phyloP scores from a whole-genome alignment of 2,329 filamentous ascomycete species.

The Ophiocordyceps sinensis region DNA sequence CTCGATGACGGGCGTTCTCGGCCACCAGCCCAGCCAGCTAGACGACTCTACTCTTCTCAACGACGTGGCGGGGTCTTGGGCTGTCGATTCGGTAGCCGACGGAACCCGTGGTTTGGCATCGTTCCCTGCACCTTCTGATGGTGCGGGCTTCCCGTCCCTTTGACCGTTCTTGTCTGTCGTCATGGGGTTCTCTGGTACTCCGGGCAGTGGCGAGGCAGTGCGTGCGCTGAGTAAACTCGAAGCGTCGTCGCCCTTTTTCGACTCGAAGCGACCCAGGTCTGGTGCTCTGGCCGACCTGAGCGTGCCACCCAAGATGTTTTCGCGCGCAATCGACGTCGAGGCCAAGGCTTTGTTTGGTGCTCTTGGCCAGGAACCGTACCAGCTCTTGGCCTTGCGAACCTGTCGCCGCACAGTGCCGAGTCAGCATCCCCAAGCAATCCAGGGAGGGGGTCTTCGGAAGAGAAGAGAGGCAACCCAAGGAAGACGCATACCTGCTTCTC shows the following conservation, averaged over 20 bases:
- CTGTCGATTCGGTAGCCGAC: background rate
- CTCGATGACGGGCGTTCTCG: conserved; percentile 8
- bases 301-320: conserved; percentile 45
- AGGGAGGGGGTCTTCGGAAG: background rate
- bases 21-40: conserved; percentile 43
- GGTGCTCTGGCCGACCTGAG: conserved; percentile 28
- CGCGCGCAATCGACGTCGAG: conserved; percentile 44
- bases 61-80: conserved; percentile 1
- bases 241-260: conserved; percentile 20
- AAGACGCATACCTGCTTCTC: conserved; percentile 4
- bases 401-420: conserved; percentile 9
- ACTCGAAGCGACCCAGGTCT: conserved; percentile 37
- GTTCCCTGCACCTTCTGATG: background rate
- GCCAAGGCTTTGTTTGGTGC: conserved; percentile 42
- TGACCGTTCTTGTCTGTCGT: background rate
- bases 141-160: background rate
- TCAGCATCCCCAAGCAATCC: too few relatives aligned
- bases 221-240: background rate
- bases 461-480: too few relatives aligned
- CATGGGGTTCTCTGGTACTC: conserved; percentile 11
- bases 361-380: conserved; percentile 49
- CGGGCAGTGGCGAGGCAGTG: conserved; percentile 10
- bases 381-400: conserved; percentile 40
- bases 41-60: conserved; percentile 19
- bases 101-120: background rate